Conservation (phyloP, 202 grass and related monocot genomes). For the Sporobolus alterniflorus region DNA sequence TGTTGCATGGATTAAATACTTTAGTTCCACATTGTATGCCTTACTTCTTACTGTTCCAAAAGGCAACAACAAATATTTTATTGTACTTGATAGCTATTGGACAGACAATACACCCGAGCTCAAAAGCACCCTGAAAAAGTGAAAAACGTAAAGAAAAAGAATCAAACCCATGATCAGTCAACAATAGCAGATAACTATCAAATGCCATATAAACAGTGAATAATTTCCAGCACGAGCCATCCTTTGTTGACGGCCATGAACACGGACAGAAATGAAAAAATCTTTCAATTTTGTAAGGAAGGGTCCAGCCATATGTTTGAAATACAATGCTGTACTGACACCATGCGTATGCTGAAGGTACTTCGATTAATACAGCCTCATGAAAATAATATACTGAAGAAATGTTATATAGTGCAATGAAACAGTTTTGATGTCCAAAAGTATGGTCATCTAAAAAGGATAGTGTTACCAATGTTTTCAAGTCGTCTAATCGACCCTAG, state of each 20-base stretch:
- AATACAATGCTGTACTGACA: background rate
- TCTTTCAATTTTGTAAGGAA: background rate
- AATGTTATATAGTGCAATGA: background rate
- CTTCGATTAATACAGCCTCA: background rate
- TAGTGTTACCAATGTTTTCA: too few species aligned
- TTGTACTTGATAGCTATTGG: slow-evolving; percentile 99
- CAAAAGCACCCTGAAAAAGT: slow-evolving; percentile 93
- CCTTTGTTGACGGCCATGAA: background rate
- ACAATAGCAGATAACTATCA: slow-evolving; percentile 1
- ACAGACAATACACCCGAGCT: slow-evolving; percentile 92
- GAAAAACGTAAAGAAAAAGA: slow-evolving; percentile 15
- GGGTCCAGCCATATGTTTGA: background rate
- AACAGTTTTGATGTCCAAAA: background rate
- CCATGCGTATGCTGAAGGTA: background rate
- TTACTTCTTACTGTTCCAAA: slow-evolving; percentile 99
- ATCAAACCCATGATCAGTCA: background rate
- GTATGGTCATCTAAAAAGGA: background rate
- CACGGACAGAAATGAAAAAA: background rate
- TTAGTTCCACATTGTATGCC: slow-evolving; percentile 20
- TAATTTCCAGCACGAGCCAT: background rate
- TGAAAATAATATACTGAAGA: slow-evolving; percentile 14
- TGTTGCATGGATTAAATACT: too few species aligned
- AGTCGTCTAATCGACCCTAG: too few species aligned
- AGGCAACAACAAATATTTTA: slow-evolving; percentile 99
- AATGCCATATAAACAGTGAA: background rate